Conservation (phyloP, 306 rosid species). For the Vigna mungo region DNA sequence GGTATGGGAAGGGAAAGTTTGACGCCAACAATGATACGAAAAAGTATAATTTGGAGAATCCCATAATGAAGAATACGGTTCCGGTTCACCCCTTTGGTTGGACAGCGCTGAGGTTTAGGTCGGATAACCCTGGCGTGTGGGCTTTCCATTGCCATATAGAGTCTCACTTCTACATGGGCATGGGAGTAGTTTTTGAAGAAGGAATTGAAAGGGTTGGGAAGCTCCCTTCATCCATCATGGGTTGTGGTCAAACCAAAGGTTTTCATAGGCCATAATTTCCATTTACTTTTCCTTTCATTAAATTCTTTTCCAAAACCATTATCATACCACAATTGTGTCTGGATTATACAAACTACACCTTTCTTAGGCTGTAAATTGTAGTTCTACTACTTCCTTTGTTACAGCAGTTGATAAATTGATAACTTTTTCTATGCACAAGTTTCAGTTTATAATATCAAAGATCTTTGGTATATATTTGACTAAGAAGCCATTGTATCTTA, state of each 20-base stretch:
- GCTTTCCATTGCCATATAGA: conserved; percentile 94
- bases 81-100: conserved; percentile 77
- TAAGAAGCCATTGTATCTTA: not conserved
- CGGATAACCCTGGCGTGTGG: conserved; percentile 90
- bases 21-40: conserved; percentile 55
- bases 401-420: not conserved
- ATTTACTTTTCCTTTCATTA: not conserved
- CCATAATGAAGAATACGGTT: conserved; percentile 86
- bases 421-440: not conserved
- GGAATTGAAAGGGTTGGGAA: conserved; percentile 71
- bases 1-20: conserved; percentile 58
- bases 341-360: not conserved
- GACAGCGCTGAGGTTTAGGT: conserved; percentile 84
- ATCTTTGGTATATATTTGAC: too few relatives aligned
- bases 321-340: not conserved
- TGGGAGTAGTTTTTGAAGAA: conserved; percentile 89
- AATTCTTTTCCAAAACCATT: not conserved
- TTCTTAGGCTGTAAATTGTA: not conserved
- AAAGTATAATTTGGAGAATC: conserved; percentile 76
- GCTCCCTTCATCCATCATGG: conserved; percentile 79
- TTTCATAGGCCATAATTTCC: conserved; percentile 43
- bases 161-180: conserved; percentile 85
- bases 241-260: conserved; percentile 69
- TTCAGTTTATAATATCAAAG: too few relatives aligned
- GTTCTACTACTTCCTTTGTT: not conserved